A percentile compares a stretch with the other conserved stretches of the same genome.
These are phyloP conservation scores for Neobulgaria alba DNA, from an alignment of 2,329 filamentous ascomycete genomes.

Conservation along the genomic window DNA sequence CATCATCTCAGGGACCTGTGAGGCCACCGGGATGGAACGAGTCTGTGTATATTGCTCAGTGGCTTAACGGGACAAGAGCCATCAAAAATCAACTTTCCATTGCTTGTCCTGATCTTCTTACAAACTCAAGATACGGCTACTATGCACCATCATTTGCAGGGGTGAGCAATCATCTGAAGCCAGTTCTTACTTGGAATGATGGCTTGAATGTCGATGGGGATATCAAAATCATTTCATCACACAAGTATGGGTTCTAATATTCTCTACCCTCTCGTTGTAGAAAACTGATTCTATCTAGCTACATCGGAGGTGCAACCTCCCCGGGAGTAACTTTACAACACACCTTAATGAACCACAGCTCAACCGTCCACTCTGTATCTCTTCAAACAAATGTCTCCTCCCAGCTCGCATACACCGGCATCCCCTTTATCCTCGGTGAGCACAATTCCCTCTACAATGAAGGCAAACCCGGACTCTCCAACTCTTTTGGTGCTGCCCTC, in stretches of 20 bases:
- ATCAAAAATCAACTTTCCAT: slow-evolving; percentile 39
- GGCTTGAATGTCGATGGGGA: slow-evolving; percentile 41
- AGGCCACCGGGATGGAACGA: slow-evolving; percentile 47
- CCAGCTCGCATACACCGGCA: slow-evolving; percentile 29
- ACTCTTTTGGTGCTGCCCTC: slow-evolving; percentile 56
- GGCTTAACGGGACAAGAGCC: slow-evolving; percentile 44
- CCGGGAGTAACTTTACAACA: slow-evolving; percentile 53
- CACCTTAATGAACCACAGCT: slow-evolving; percentile 56
- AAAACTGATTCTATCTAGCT: slow-evolving; percentile 36
- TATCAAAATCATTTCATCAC: slow-evolving; percentile 46
- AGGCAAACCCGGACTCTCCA: slow-evolving; percentile 51
- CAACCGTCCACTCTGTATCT: slow-evolving; percentile 39
- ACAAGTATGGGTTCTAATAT: slow-evolving; percentile 40
- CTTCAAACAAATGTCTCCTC: slow-evolving; percentile 27
- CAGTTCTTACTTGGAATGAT: slow-evolving; percentile 41
- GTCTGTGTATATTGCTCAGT: slow-evolving; percentile 45
- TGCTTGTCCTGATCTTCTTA: slow-evolving; percentile 41
- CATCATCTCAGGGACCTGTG: slow-evolving; percentile 41
- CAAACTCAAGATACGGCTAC: slow-evolving; percentile 37
- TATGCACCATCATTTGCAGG: slow-evolving; percentile 52
- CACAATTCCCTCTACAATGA: slow-evolving; percentile 55
- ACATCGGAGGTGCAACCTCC: slow-evolving; percentile 50
- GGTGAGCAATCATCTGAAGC: slow-evolving; percentile 40
- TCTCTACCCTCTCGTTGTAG: neutral
- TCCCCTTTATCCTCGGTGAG: slow-evolving; percentile 31